Base-by-base conservation (phyloP, 2,329 filamentous ascomycete genomes). In the Nannizziopsis barbatae region DNA sequence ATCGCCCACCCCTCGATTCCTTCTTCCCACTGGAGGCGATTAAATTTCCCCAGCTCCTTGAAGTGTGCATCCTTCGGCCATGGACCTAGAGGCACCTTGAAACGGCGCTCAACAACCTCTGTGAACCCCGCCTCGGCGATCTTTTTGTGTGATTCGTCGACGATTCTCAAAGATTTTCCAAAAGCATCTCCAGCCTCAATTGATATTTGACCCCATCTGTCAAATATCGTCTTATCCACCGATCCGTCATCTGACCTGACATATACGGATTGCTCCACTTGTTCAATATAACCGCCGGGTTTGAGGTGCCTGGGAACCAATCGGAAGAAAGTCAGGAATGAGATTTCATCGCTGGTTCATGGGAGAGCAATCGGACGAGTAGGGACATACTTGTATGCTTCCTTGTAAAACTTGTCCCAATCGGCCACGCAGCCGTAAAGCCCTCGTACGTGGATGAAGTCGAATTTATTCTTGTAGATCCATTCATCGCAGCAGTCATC, bases 401-500 rank as follows among this genome's bases (percentile, higher is more conserved):
- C 52, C n/a, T 46, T 47, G 15, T 68, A 67, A 17, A 51, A 46
- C 33, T 44, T 46, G 2, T 65, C 65, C 60, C 76, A 78, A 55
- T 81, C 68, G 12, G 67, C 63, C 38, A 83, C 69, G 27, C 72
- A 68, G 20, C 69, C 70, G 55, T 68, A 56, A 68, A 76, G 68
- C 67, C 74, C 57, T 58, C 72, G 55, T 63, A 70, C 57, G 71
- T 74, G 68, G 70, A 81, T 72, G 53, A 75, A 71, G 58, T 81
- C 77, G 56, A 76, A 80, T 17, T 59, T 59, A 42, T 71, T 65
- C 45, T 72, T 65, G 42, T 75, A 76, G 22, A 71, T 60, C 80
- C 80, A 83, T 10, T 75, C 70, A 39, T 75, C 69, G 54, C 81
- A 79, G 47, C 74, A 72, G 57, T 83, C 79, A 56, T 82, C 79